Evolutionary conservation across 1,284 basidiomycete species (phyloP).

Genomic region (Malassezia caprae): DNA sequence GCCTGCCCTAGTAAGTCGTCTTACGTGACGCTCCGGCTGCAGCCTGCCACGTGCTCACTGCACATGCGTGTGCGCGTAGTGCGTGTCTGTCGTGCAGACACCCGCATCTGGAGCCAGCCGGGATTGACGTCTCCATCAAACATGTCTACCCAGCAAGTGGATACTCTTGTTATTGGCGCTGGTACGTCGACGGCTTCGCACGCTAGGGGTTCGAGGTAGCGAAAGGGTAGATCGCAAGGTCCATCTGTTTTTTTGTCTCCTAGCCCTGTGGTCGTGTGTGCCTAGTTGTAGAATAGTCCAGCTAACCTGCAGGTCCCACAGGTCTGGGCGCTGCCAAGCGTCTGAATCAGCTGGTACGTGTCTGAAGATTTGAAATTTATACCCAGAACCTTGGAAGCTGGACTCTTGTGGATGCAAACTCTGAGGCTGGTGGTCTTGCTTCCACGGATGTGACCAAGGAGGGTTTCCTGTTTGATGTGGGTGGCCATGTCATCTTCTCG

Average conservation of each 20-base stretch:
- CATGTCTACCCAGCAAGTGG: constrained; percentile 26
- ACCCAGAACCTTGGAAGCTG: constrained; percentile 49
- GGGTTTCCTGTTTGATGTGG: constrained; percentile 55
- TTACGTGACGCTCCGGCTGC: neutral
- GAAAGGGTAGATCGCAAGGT: neutral
- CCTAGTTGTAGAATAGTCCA: neutral
- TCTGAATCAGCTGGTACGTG: constrained; percentile 51
- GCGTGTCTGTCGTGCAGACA: neutral
- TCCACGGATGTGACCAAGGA: constrained; percentile 52
- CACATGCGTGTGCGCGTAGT: neutral
- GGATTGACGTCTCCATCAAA: neutral
- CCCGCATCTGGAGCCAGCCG: neutral
- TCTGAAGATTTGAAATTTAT: neutral
- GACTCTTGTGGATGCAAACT: constrained; percentile 51
- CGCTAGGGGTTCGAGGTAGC: neutral
- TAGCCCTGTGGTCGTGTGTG: neutral
- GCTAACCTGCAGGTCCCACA: constrained; percentile 38
- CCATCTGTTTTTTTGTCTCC: neutral
- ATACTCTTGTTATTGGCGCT: constrained; percentile 47
- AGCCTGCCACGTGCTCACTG: constrained; percentile 1
- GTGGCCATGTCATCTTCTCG: constrained; percentile 55
- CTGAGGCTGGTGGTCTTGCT: constrained; percentile 53
- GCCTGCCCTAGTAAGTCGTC: neutral
- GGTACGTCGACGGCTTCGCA: constrained; percentile 18
- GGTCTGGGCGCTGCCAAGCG: constrained; percentile 54